Base-by-base conservation (phyloP, 2,329 filamentous ascomycete genomes). In the Blastomyces percursus region DNA sequence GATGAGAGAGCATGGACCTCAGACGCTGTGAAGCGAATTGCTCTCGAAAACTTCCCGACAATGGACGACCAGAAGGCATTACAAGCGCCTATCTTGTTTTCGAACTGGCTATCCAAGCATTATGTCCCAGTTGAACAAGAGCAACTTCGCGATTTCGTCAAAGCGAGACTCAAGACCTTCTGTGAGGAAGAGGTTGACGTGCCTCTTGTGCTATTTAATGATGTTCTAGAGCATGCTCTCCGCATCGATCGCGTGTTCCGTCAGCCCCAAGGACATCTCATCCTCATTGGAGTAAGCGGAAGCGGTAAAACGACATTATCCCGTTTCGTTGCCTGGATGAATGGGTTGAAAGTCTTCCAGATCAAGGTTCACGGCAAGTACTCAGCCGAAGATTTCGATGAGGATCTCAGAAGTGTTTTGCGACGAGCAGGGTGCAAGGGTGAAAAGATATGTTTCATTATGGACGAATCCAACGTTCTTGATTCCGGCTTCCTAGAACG, bases 281-380 rank as follows among this genome's bases (percentile, higher is more conserved):
- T 99, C 68, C 82, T 99, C 62, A 99, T 99, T 69, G 94, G 94
- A 79, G 94, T 99, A 61, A 99, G 94, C 74, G 95, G 94, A 68
- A 96, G 91, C 80, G 94, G 94, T 77, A 99, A 99, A 81, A 99
- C 94, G 3, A 99, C 94, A 0, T 79, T 99, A 14, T 97, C 95
- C 40, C 88, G 95, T 63, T 99, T 99, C 67, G 94, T 99, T 64
- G 94, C 94, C 56, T 99, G 94, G 94, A 99, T 99, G 94, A 99
- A 99, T 71, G 95, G 95, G 64, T 82, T 99, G 64, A 96, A 93
- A 74, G 92, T 99, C 50, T 99, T 96, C 82, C 94, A 99, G 78
- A 99, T 99, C 82, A 99, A 99, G 81, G 94, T 99, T 0, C 94
- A 99, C 71, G 94, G 94, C 67, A 96, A 93, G 73, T 99, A 99